Percentiles rank a stretch among this genome's conserved stretches.
Conservation (phyloP, 1,139 yeast species). For the Taphrina communis region DNA sequence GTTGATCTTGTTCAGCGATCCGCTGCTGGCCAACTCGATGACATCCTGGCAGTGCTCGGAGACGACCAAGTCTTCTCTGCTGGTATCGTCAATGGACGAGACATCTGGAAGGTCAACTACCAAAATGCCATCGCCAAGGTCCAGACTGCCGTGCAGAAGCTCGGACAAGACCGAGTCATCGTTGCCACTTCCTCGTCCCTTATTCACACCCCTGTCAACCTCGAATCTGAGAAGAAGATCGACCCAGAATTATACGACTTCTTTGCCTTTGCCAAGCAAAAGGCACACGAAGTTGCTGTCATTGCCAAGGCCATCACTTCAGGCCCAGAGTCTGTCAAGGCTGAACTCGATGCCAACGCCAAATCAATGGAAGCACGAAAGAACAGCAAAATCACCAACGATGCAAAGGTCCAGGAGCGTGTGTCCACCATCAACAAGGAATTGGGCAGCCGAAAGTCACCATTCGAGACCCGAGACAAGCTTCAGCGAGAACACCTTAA, state of each 20-base stretch:
- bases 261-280: constrained; percentile 98
- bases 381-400: constrained; percentile 86
- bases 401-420: constrained; percentile 87
- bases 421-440: constrained; percentile 79
- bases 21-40: constrained; percentile 92
- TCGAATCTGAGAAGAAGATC: constrained; percentile 86
- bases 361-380: constrained; percentile 84
- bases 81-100: constrained; percentile 98
- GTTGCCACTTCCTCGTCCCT: constrained; percentile 96
- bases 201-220: constrained; percentile 97
- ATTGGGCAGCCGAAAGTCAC: constrained; percentile 75
- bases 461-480: constrained; percentile 84
- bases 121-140: constrained; percentile 82
- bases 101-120: constrained; percentile 97
- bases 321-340: constrained; percentile 68
- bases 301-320: constrained; percentile 82
- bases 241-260: constrained; percentile 91
- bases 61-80: constrained; percentile 82
- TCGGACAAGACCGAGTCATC: constrained; percentile 86
- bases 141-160: constrained; percentile 77
- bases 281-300: constrained; percentile 85
- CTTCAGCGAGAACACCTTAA: constrained; percentile 87
- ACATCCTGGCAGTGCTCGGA: constrained; percentile 69
- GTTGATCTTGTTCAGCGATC: constrained; percentile 82
- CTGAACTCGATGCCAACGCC: constrained; percentile 78